A percentile compares a stretch with the other conserved stretches of the same genome.
phyloP scores from a whole-genome alignment of 2,329 filamentous ascomycete species.

The Penicillium frequentans region DNA sequence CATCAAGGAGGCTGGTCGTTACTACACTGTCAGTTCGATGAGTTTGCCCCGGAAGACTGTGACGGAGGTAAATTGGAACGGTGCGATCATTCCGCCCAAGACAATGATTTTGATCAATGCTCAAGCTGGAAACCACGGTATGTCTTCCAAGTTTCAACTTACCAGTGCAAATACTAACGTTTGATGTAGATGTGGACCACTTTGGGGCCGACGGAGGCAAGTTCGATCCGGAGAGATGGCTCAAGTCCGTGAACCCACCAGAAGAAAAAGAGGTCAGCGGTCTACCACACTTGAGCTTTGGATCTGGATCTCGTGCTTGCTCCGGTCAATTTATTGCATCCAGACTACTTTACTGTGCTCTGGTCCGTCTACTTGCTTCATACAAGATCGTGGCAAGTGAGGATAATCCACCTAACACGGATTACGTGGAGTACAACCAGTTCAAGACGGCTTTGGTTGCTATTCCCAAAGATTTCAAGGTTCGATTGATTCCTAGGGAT shows the following conservation, averaged over 20 bases:
- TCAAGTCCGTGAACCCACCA: conserved; percentile 44
- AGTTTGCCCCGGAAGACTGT: conserved; percentile 68
- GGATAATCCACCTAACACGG: conserved; percentile 58
- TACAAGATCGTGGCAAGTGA: conserved; percentile 54
- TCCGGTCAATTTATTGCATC: conserved; percentile 59
- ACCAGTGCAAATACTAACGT: not conserved
- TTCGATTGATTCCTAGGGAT: conserved; percentile 56
- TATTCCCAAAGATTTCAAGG: conserved; percentile 60
- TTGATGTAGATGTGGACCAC: conserved; percentile 54
- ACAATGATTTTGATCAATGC: conserved; percentile 77
- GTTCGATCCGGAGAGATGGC: conserved; percentile 67
- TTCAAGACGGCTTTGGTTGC: conserved; percentile 61
- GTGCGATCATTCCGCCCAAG: conserved; percentile 65
- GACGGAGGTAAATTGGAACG: conserved; percentile 66
- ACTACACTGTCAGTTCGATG: conserved; percentile 73
- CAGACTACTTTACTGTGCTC: conserved; percentile 56
- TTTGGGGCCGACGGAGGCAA: conserved; percentile 56
- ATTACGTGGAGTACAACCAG: conserved; percentile 63
- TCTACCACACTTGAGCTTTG: conserved; percentile 58
- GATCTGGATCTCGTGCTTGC: conserved; percentile 60
- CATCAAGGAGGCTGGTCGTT: conserved; percentile 72
- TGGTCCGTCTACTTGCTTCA: conserved; percentile 54
- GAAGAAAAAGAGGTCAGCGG: conserved; percentile 48
- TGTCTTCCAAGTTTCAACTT: not conserved
- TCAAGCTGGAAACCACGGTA: conserved; percentile 64